Percentiles rank a stretch among this genome's conserved stretches.
Conservation (phyloP, 2,329 filamentous ascomycete species). For the Fusarium poae region DNA sequence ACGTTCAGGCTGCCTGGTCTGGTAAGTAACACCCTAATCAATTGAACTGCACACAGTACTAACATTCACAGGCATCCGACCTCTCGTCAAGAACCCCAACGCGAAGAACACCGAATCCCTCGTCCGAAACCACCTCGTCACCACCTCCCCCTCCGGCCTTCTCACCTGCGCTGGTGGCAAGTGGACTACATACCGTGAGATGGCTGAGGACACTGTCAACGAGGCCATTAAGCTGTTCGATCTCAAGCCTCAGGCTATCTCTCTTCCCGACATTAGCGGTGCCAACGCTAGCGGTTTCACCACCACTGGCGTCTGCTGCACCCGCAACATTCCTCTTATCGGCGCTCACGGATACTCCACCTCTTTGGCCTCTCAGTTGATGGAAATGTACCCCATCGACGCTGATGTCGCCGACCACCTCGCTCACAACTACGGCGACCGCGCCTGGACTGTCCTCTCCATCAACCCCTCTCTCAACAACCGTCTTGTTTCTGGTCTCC, state of each 20-base stretch:
- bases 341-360: conserved; percentile 78
- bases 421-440: conserved; percentile 61
- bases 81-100: conserved; percentile 83
- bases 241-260: conserved; percentile 65
- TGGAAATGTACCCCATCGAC: conserved; percentile 55
- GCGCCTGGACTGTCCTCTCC: conserved; percentile 78
- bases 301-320: conserved; percentile 80
- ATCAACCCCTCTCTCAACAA: conserved; percentile 65
- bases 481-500: conserved; percentile 74
- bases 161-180: conserved; percentile 87
- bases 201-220: conserved; percentile 88
- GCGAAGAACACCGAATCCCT: conserved; percentile 86
- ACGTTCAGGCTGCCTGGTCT: conserved; percentile 86
- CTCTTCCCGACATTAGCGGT: conserved; percentile 75
- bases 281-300: conserved; percentile 61
- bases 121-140: conserved; percentile 84
- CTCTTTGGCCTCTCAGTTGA: conserved; percentile 52
- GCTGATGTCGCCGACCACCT: conserved; percentile 59
- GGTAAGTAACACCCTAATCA: conserved; percentile 59
- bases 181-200: conserved; percentile 90
- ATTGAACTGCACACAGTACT: conserved; percentile 5
- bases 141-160: conserved; percentile 79
- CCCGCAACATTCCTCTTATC: conserved; percentile 77
- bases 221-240: conserved; percentile 77
- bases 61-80: conserved; percentile 69